Evolutionary conservation across 148 eudicot species (phyloP).

Genomic region (Fagopyrum esculentum): DNA sequence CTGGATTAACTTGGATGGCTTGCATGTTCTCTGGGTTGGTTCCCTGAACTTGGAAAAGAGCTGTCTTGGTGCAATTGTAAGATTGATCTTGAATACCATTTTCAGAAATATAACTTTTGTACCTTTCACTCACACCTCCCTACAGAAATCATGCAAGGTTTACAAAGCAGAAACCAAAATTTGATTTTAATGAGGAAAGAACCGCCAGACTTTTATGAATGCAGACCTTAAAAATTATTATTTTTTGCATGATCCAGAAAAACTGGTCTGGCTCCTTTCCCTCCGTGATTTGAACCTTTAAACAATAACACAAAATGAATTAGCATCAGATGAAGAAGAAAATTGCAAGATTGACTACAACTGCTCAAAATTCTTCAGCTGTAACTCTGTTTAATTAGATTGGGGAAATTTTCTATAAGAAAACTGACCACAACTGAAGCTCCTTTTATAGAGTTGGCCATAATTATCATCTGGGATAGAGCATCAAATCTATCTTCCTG

Average conservation of each 20-base stretch:
- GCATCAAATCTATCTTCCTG: conserved; percentile 41
- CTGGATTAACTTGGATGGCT: conserved; percentile 42
- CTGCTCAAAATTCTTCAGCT: not conserved
- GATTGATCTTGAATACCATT: conserved; percentile 28
- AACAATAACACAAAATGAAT: conserved; percentile 15
- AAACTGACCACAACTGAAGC: conserved; percentile 35
- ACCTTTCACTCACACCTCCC: conserved; percentile 30
- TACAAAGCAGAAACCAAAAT: conserved; percentile 11
- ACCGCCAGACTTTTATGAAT: not conserved
- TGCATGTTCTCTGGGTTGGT: conserved; percentile 33
- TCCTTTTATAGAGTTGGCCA: conserved; percentile 34
- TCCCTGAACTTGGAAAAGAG: conserved; percentile 48
- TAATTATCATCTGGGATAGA: conserved; percentile 25
- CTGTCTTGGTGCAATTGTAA: conserved; percentile 25
- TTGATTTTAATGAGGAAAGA: not conserved
- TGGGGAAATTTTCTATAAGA: not conserved
- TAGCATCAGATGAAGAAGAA: not conserved
- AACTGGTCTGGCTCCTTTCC: conserved; percentile 38
- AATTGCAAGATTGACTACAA: not conserved
- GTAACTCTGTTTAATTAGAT: not conserved
- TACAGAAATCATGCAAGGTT: conserved; percentile 12
- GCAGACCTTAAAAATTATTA: conserved; percentile 34
- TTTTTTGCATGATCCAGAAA: conserved; percentile 28
- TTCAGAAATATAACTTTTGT: conserved; percentile 24
- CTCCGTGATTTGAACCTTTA: conserved; percentile 38